phyloP scores from a whole-genome alignment of 441 rosid species.

The Aquilaria agallochum region DNA sequence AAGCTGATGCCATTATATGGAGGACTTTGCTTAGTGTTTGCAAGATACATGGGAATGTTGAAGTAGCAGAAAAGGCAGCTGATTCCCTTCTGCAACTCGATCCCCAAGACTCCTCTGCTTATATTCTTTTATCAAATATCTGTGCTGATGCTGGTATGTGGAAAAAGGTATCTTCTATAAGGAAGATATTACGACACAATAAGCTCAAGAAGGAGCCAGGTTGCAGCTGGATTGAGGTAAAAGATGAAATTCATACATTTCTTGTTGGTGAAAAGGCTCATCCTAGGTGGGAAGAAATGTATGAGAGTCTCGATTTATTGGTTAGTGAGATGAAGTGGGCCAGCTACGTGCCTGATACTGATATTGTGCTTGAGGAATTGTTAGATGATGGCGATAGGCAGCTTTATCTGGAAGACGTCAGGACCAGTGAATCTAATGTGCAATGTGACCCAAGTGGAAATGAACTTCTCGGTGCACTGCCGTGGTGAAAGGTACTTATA shows the following conservation, averaged over 20 bases:
- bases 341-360: conserved; percentile 21
- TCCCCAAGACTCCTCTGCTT: conserved; percentile 74
- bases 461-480: too few relatives aligned
- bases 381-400: conserved; percentile 15
- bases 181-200: conserved; percentile 57
- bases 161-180: conserved; percentile 55
- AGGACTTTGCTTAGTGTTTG: conserved; percentile 77
- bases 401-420: background rate
- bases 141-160: conserved; percentile 84
- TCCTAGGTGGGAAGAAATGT: conserved; percentile 56
- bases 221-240: conserved; percentile 89
- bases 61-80: conserved; percentile 70
- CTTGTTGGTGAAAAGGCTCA: conserved; percentile 66
- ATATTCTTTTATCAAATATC: conserved; percentile 69
- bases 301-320: conserved; percentile 42
- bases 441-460: background rate
- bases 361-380: conserved; percentile 24
- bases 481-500: too few relatives aligned
- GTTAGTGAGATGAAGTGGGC: conserved; percentile 47
- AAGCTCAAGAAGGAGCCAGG: conserved; percentile 87
- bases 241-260: conserved; percentile 71
- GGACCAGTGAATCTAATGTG: background rate
- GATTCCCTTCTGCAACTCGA: conserved; percentile 50
- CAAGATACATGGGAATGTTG: conserved; percentile 65
- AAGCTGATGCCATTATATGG: conserved; percentile 82